These are phyloP conservation scores for Monosporascus sp. DNA, from an alignment of 2,329 filamentous ascomycete species.

Conservation along the genomic window DNA sequence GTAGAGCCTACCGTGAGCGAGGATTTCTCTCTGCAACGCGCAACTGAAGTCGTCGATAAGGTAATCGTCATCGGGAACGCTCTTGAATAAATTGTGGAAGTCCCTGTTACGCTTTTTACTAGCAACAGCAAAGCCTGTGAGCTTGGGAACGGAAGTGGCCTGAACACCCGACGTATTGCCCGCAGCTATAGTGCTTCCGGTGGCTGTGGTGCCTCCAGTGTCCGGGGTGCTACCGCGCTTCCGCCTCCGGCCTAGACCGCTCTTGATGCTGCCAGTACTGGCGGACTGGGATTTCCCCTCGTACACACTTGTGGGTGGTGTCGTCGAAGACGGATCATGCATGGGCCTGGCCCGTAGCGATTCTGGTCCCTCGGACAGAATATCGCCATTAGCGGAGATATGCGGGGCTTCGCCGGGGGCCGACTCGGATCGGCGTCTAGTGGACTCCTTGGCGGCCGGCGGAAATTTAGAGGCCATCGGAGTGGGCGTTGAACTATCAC, in stretches of 20 bases:
- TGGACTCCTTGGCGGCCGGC: conserved; percentile 36
- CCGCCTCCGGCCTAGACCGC: conserved; percentile 54
- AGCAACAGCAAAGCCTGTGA: conserved; percentile 93
- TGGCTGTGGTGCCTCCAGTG: conserved; percentile 48
- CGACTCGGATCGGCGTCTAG: conserved; percentile 49
- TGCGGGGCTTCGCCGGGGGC: conserved; percentile 44
- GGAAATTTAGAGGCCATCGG: conserved; percentile 51
- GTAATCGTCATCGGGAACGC: conserved; percentile 95
- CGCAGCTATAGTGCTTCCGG: conserved; percentile 64
- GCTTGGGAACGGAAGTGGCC: conserved; percentile 59
- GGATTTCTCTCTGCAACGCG: conserved; percentile 88
- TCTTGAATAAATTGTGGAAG: conserved; percentile 90
- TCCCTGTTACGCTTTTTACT: conserved; percentile 95
- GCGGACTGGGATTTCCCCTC: conserved; percentile 58
- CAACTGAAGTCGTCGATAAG: conserved; percentile 98
- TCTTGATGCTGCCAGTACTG: conserved; percentile 62
- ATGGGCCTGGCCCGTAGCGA: conserved; percentile 42
- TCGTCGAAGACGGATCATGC: conserved; percentile 43
- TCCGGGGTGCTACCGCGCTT: conserved; percentile 80
- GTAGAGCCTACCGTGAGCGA: conserved; percentile 88
- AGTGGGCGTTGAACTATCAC: conserved; percentile 47
- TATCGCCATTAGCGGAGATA: conserved; percentile 26
- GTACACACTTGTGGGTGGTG: conserved; percentile 61
- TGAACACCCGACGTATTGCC: conserved; percentile 65
- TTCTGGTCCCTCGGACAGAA: conserved; percentile 30